Evolutionary conservation across 345 rosid species (phyloP).

Genomic region (Aquilaria yunnanensis): DNA sequence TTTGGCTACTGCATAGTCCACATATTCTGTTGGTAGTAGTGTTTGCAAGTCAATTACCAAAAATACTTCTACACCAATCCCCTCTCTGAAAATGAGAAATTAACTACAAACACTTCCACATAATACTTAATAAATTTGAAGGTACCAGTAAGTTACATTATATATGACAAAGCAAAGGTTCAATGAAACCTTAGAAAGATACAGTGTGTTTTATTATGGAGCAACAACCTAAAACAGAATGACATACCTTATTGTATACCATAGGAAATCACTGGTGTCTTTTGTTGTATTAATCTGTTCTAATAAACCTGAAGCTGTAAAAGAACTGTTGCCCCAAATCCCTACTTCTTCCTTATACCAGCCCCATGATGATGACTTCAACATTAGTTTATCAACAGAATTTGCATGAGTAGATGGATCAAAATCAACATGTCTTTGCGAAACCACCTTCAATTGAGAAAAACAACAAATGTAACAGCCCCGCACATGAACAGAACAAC

Average conservation of each 20-base stretch:
- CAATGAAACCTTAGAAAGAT: too few relatives aligned
- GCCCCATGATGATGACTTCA: conserved; percentile 33
- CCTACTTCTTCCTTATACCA: conserved; percentile 56
- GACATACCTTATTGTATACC: conserved; percentile 54
- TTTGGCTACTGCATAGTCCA: too few relatives aligned
- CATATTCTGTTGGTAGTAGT: too few relatives aligned
- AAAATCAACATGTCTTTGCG: conserved; percentile 43
- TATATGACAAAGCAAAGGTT: too few relatives aligned
- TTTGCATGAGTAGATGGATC: conserved; percentile 17
- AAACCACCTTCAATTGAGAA: conserved; percentile 33
- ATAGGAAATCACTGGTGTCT: conserved; percentile 50
- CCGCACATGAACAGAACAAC: background rate
- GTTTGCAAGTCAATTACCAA: too few relatives aligned
- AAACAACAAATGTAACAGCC: background rate
- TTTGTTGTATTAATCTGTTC: conserved; percentile 61
- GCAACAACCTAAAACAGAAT: background rate
- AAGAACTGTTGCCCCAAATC: conserved; percentile 41
- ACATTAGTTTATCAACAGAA: conserved; percentile 13
- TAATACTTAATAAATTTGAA: too few relatives aligned
- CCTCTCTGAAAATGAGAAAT: too few relatives aligned
- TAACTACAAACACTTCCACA: too few relatives aligned
- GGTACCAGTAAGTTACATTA: too few relatives aligned
- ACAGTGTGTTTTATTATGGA: background rate
- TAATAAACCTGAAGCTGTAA: conserved; percentile 29
- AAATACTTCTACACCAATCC: too few relatives aligned